Evolutionary conservation across 768 basidiomycete species (phyloP), one percentile per base, ranked within the genome.

Genomic region (Termitomyces sp.): DNA sequence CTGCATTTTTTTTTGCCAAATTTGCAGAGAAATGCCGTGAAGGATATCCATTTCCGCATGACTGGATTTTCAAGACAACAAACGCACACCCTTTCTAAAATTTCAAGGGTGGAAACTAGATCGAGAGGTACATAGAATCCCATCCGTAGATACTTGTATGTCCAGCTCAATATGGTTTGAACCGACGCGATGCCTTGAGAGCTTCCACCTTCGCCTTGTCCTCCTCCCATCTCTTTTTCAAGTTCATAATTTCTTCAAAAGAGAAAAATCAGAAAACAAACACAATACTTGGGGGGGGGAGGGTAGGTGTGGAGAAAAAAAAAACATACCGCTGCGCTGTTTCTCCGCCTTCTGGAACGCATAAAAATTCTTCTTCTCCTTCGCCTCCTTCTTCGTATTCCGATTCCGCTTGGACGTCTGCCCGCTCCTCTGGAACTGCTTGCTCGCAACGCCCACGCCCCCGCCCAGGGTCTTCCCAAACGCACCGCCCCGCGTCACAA

Each of bases 291-390:
- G 61, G 49, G 5, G 38, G 61, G 65, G 3, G 18, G 8, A 18
- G 18, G 1, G n/a, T n/a, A n/a, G n/a, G n/a, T n/a, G n/a, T n/a
- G n/a, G n/a, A n/a, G n/a, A n/a, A 10, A 42, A 42, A 20, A 18
- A 40, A 54, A 32, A 63, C 75, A 56, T 64, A 94, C 94, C 86
- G 71, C 87, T 82, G 58, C 92, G 76, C 70, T 94, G 94, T 75
- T 88, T 89, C 72, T 94, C 94, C 49, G 87, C 88, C 66, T 86
- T 85, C 71, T 97, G 93, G 80, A 94, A 96, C 26, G 85, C 86
- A 70, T 98, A 96, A 68, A 97, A 95, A 4, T 80, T 80, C 48
- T 80, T 82, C 66, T 86, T 89, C 71, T 88, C 86, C 69, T 85
- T 84, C 63, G 78, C 77, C 59, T 81, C 80, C 69, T 81, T 84